Evolutionary conservation across 345 rosid species (phyloP).

Genomic region (Salix exigua): DNA sequence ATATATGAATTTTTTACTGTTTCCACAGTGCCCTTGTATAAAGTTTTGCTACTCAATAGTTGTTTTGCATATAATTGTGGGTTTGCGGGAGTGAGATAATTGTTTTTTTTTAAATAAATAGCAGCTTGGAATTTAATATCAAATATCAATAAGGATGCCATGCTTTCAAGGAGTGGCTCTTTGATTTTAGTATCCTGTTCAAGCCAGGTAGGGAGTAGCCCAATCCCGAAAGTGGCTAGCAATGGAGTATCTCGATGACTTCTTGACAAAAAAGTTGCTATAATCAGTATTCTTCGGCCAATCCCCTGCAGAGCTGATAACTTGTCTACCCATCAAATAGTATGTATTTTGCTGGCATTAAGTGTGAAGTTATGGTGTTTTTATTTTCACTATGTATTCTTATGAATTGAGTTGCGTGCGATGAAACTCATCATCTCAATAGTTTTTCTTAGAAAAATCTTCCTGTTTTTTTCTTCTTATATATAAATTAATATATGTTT

Average conservation of each 20-base stretch:
- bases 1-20: not conserved
- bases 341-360: not conserved
- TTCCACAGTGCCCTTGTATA: not conserved
- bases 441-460: too few relatives aligned
- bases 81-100: too few relatives aligned
- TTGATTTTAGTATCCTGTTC: not conserved
- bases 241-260: not conserved
- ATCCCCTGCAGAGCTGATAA: not conserved
- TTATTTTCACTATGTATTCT: too few relatives aligned
- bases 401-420: too few relatives aligned
- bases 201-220: not conserved
- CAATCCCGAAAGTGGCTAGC: not conserved
- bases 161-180: not conserved
- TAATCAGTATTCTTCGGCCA: not conserved
- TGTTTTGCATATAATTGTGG: not conserved
- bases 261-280: too few relatives aligned
- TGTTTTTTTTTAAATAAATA: too few relatives aligned
- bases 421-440: too few relatives aligned
- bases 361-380: too few relatives aligned
- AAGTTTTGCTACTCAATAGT: not conserved
- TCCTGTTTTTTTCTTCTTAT: too few relatives aligned
- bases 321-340: not conserved
- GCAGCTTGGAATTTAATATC: too few relatives aligned
- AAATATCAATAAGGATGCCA: too few relatives aligned
- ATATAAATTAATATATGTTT: too few relatives aligned